phyloP scores from a whole-genome alignment of 2,329 filamentous ascomycete species.

The Aspergillus novoparasiticus region DNA sequence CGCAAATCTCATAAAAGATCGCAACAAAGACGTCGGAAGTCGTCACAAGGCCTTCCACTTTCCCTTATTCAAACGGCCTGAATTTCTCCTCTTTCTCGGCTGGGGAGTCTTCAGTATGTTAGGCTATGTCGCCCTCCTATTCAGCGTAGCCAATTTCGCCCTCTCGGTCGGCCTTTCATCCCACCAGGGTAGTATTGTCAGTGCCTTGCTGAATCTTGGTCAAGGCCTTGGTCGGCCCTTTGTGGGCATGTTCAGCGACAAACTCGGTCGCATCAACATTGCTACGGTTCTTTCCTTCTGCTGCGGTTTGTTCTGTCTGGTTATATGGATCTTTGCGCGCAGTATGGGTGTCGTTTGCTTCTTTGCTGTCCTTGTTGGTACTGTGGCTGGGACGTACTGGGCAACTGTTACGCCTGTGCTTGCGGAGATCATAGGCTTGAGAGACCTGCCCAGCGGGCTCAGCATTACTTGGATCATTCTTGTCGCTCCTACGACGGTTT shows the following conservation, averaged over 20 bases:
- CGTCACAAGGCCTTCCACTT: conserved; percentile 57
- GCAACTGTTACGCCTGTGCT: conserved; percentile 60
- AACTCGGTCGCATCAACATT: conserved; percentile 64
- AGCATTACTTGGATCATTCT: conserved; percentile 63
- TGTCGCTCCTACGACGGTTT: conserved; percentile 53
- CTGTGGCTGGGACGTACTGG: conserved; percentile 64
- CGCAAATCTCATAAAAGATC: conserved; percentile 58
- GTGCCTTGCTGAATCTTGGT: conserved; percentile 65
- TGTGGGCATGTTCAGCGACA: conserved; percentile 65
- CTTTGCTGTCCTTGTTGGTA: conserved; percentile 61
- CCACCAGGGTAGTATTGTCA: conserved; percentile 63
- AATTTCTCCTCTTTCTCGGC: conserved; percentile 60
- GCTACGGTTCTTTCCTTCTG: conserved; percentile 58
- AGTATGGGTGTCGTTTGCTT: conserved; percentile 61
- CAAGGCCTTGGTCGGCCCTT: conserved; percentile 60
- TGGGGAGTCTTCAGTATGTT: conserved; percentile 66
- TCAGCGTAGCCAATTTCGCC: conserved; percentile 65
- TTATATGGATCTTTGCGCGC: conserved; percentile 64
- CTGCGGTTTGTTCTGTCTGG: conserved; percentile 60
- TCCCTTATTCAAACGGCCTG: conserved; percentile 53
- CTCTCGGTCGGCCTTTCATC: conserved; percentile 59
- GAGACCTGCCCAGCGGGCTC: conserved; percentile 58
- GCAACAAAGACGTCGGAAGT: conserved; percentile 59
- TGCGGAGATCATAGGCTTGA: conserved; percentile 63
- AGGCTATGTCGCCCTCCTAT: conserved; percentile 66